These are phyloP conservation scores for Tylopilus balloui DNA, from an alignment of 768 basidiomycete genomes.

Conservation along the genomic window DNA sequence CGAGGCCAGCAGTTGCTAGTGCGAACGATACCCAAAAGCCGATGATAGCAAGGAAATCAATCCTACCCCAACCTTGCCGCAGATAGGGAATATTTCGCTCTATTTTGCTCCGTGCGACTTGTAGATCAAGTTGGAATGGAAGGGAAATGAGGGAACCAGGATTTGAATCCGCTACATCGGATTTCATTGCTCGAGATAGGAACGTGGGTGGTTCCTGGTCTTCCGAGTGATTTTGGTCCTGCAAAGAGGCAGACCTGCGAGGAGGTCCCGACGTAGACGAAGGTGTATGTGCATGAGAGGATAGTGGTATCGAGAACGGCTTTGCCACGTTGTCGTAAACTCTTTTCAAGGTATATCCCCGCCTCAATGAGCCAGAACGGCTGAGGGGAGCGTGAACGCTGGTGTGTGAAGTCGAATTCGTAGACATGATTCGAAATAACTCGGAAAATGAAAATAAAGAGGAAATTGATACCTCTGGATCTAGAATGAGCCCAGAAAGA, in stretches of 20 bases:
- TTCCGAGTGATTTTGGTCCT: slow-evolving; percentile 21
- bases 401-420: slow-evolving; percentile 26
- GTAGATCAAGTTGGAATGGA: slow-evolving; percentile 58
- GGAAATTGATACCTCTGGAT: slow-evolving; percentile 64
- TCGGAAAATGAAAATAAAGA: slow-evolving; percentile 41
- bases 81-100: slow-evolving; percentile 77
- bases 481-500: slow-evolving; percentile 83
- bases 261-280: slow-evolving; percentile 15
- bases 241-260: slow-evolving; percentile 2
- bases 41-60: slow-evolving; percentile 82
- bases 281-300: slow-evolving; percentile 17
- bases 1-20: slow-evolving; percentile 61
- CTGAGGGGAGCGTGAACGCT: slow-evolving; percentile 17
- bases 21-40: slow-evolving; percentile 84
- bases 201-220: slow-evolving; percentile 46
- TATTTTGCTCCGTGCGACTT: slow-evolving; percentile 49
- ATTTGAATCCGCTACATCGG: slow-evolving; percentile 35
- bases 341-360: slow-evolving; percentile 41
- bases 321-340: slow-evolving; percentile 46
- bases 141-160: slow-evolving; percentile 38
- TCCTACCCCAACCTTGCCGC: slow-evolving; percentile 87
- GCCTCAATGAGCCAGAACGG: slow-evolving; percentile 35
- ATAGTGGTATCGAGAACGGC: slow-evolving; percentile 46
- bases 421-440: slow-evolving; percentile 19
- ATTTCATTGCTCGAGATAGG: slow-evolving; percentile 46